These are phyloP conservation scores for Candida dubliniensis DNA, from an alignment of 1,139 yeast species.

Conservation along the genomic window DNA sequence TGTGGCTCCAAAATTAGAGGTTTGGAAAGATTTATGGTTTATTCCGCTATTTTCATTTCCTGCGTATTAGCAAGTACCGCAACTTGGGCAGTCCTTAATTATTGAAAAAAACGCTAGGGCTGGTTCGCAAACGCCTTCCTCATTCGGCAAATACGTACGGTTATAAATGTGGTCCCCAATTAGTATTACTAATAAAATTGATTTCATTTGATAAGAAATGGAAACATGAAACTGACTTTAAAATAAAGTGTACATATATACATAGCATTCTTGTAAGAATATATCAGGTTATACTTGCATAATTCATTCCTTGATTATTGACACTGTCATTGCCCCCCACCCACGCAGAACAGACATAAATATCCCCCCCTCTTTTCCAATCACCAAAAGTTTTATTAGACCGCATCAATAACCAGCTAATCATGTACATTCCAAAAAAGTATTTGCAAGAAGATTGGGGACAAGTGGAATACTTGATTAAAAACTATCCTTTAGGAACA, in stretches of 20 bases:
- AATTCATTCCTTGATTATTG: not conserved
- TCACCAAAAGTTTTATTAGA: not conserved
- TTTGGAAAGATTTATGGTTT: conserved; percentile 25
- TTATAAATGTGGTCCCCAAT: no score
- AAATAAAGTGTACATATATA: not conserved
- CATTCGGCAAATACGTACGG: conserved; percentile 1
- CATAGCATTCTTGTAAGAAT: not conserved
- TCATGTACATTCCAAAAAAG: conserved; percentile 33
- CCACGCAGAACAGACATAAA: not conserved
- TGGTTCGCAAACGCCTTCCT: conserved; percentile 4
- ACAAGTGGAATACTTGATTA: conserved; percentile 41
- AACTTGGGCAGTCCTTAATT: conserved; percentile 42
- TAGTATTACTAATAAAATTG: not conserved
- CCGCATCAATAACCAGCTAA: not conserved
- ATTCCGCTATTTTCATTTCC: conserved; percentile 24
- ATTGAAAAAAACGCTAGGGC: conserved; percentile 14
- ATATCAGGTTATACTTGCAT: not conserved
- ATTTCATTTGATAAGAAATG: not conserved
- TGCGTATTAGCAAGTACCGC: conserved; percentile 34
- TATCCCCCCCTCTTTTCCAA: no score
- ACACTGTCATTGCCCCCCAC: not conserved
- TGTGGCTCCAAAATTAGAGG: conserved; percentile 25
- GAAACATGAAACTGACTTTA: not conserved
- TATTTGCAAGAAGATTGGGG: conserved; percentile 39
- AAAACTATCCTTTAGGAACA: conserved; percentile 53